phyloP scores from a whole-genome alignment of 139 green algal genomes.

The Coelastrella sp. region DNA sequence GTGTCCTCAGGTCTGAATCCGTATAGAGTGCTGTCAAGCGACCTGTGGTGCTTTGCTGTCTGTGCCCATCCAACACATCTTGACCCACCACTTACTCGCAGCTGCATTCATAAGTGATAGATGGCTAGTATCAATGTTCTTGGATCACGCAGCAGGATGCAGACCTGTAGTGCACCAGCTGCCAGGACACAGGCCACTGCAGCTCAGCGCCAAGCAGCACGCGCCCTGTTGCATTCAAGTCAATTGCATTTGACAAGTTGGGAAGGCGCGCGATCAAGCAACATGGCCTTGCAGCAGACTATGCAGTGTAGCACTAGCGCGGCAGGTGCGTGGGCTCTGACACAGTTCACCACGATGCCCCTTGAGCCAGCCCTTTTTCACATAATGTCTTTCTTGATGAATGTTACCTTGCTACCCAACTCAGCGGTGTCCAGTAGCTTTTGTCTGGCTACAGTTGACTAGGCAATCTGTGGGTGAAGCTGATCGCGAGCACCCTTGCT shows the following conservation, averaged over 20 bases:
- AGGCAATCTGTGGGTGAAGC: no score
- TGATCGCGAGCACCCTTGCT: no score
- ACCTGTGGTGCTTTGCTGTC: not conserved
- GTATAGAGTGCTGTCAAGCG: no score
- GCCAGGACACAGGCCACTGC: not conserved
- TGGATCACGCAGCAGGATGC: conserved; percentile 8
- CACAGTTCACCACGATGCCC: not conserved
- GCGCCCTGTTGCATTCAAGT: not conserved
- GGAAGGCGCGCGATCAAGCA: conserved; percentile 42
- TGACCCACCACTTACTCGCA: no score
- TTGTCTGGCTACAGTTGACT: no score
- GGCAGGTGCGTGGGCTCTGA: conserved; percentile 10
- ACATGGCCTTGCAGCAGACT: conserved; percentile 30
- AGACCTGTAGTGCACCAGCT: conserved; percentile 2
- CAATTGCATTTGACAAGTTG: conserved; percentile 48
- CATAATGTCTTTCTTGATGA: no score
- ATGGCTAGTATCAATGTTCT: conserved; percentile 20
- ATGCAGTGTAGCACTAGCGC: conserved; percentile 31
- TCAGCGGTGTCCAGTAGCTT: no score
- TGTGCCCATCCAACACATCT: not conserved
- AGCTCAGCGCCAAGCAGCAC: conserved; percentile 21
- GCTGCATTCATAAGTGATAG: no score
- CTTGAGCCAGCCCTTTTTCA: not conserved
- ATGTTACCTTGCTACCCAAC: no score
- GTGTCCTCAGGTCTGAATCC: no score